Conservation (phyloP, 495 filamentous ascomycete species). For the Neurospora sp. region DNA sequence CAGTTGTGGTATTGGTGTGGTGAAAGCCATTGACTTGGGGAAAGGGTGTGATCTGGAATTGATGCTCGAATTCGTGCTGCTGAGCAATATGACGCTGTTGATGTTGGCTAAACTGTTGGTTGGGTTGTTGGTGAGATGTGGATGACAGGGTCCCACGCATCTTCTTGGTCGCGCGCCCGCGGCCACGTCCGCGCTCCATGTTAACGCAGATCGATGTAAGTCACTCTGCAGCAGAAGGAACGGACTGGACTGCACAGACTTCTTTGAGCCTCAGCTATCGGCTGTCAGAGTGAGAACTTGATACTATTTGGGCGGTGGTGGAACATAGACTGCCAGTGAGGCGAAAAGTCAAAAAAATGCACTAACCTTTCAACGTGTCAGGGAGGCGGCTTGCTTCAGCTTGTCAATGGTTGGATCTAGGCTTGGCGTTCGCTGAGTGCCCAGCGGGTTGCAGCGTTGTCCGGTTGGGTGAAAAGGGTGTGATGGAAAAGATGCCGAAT, state of each 20-base stretch:
- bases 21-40: background rate
- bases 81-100: conserved; percentile 1
- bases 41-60: background rate
- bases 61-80: background rate
- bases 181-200: conserved; percentile 24
- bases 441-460: background rate
- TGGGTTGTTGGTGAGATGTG: conserved; percentile 4
- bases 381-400: conserved; percentile 11
- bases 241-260: background rate
- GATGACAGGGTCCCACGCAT: conserved; percentile 14
- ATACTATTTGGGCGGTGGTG: background rate
- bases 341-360: conserved; percentile 23
- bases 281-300: background rate
- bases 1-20: background rate
- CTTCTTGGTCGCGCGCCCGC: conserved; percentile 24
- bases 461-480: background rate
- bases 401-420: conserved; percentile 2
- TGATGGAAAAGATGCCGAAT: background rate
- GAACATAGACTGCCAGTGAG: conserved; percentile 8
- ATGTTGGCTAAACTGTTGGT: background rate
- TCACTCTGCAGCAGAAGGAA: conserved; percentile 7
- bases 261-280: background rate
- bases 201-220: conserved; percentile 6
- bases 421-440: background rate
- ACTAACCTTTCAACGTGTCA: conserved; percentile 27